Base-by-base conservation (phyloP, 2,329 filamentous ascomycete species). In the Hirsutella thompsonii region DNA sequence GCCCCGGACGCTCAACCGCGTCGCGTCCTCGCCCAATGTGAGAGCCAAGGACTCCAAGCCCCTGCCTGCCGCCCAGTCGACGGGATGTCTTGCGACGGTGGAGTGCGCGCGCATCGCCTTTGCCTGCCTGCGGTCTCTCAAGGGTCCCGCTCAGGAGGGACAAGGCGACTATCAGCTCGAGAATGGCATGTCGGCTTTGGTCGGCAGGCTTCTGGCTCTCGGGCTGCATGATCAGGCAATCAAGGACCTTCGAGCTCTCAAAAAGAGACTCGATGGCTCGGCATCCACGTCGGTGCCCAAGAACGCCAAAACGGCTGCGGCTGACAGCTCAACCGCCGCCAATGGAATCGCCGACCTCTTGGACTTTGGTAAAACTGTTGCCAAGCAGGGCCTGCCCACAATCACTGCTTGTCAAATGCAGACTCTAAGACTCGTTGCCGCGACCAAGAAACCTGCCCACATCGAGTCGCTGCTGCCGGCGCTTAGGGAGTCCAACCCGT, bases 41-140 rank as follows among this genome's bases (percentile, higher is more conserved):
- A 49, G 52, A 8, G 42, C 59, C 1, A 67, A 63, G 42, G 48
- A 55, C 8, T 35, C 52, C 11, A 60, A 59, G 35, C 45, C 54
- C 14, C 47, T 53, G 14, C 40, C 50, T 30, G 45, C 47, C 39
- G 45, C 53, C 3, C 55, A 57, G 14, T 65, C 64, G 14, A 63
- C 62, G 2, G 64, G 66, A 36, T 73, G 70, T 39, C 54, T 79
- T 13, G 68, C 77, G 2, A 71, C 69, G 0, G 77, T 80, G 11
- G 82, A 88, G 60, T 88, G 83, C 51, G 74, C 79, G 6, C 71
- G 81, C 9, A 58, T 74, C 21, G 81, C 80, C 2, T 85, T 89
- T 52, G 62, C 70, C 6, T 78, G 75, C 38, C 63, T 89, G 32
- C 69, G 80, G 38, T 66, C 69, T 21, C 52, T 77, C 20, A 73